Percentiles rank a stretch among this genome's conserved stretches.
Conservation (phyloP, 441 rosid genomes). For the Geranium incanum region DNA sequence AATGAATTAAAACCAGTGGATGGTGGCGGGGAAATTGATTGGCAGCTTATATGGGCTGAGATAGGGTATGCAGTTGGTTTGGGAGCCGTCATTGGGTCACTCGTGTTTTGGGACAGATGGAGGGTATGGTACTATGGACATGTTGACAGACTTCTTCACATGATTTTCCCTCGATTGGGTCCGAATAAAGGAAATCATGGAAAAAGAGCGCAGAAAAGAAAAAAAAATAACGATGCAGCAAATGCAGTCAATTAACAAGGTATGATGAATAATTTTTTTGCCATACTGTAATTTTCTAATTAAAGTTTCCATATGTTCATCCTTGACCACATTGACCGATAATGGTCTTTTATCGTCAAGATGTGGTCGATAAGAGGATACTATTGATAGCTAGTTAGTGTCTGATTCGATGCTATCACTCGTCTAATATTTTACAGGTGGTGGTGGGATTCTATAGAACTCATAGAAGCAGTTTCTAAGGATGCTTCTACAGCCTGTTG, state of each 20-base stretch:
- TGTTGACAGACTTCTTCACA: neutral
- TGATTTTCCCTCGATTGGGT: neutral
- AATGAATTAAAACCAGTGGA: neutral
- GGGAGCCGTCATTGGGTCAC: slow-evolving; percentile 7
- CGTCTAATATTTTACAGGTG: too few relatives aligned
- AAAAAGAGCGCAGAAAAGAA: neutral
- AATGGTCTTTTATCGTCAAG: too few relatives aligned
- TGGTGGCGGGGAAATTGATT: neutral
- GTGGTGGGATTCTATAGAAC: too few relatives aligned
- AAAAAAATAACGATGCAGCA: neutral
- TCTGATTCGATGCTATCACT: too few relatives aligned
- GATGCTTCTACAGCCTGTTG: too few relatives aligned
- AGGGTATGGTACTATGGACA: neutral
- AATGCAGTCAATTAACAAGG: neutral
- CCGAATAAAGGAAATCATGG: neutral
- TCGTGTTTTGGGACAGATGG: neutral
- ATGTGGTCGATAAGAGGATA: too few relatives aligned
- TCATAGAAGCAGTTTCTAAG: too few relatives aligned
- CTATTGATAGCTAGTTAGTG: too few relatives aligned
- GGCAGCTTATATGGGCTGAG: neutral
- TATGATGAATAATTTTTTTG: neutral
- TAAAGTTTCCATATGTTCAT: too few relatives aligned
- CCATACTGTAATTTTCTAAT: too few relatives aligned
- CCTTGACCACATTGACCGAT: too few relatives aligned
- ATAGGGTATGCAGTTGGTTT: slow-evolving; percentile 1